Conservation (phyloP, 331 rosid species). For the Arachis monticola region DNA sequence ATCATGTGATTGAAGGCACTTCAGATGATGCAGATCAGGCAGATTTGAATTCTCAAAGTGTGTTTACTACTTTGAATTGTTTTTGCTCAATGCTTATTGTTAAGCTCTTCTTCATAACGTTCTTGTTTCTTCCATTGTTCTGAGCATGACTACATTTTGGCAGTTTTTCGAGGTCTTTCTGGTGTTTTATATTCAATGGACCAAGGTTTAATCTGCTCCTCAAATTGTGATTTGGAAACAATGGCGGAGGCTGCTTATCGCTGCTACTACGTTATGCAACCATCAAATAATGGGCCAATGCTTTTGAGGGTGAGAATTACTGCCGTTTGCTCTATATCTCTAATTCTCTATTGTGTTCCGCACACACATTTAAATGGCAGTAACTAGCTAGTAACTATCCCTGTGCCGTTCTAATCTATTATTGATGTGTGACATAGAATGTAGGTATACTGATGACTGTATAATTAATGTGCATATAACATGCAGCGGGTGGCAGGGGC, state of each 20-base stretch:
- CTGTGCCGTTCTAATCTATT: slow-evolving; percentile 29
- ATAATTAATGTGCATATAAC: slow-evolving; percentile 41
- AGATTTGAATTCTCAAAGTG: slow-evolving; percentile 68
- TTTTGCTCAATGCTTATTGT: slow-evolving; percentile 13
- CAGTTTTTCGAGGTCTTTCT: slow-evolving; percentile 72
- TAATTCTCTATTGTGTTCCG: slow-evolving; percentile 8
- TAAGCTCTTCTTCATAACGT: slow-evolving; percentile 33
- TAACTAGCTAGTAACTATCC: background rate
- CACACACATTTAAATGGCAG: slow-evolving; percentile 19
- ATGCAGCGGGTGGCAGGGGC: slow-evolving; percentile 81
- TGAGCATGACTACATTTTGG: slow-evolving; percentile 41
- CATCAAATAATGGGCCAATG: slow-evolving; percentile 59
- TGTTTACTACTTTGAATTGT: slow-evolving; percentile 30
- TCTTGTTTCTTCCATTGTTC: slow-evolving; percentile 29
- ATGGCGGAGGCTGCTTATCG: slow-evolving; percentile 54
- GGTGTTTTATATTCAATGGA: slow-evolving; percentile 59
- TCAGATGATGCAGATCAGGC: slow-evolving; percentile 56
- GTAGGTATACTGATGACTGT: slow-evolving; percentile 27
- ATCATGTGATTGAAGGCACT: slow-evolving; percentile 53
- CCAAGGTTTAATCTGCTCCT: slow-evolving; percentile 70
- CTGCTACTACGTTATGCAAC: slow-evolving; percentile 58
- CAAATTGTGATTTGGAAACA: slow-evolving; percentile 54
- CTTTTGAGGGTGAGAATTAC: slow-evolving; percentile 55
- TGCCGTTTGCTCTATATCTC: slow-evolving; percentile 26
- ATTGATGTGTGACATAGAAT: background rate